These are phyloP conservation scores for Populus hybrid DNA, from an alignment of 441 rosid species.

Conservation along the genomic window DNA sequence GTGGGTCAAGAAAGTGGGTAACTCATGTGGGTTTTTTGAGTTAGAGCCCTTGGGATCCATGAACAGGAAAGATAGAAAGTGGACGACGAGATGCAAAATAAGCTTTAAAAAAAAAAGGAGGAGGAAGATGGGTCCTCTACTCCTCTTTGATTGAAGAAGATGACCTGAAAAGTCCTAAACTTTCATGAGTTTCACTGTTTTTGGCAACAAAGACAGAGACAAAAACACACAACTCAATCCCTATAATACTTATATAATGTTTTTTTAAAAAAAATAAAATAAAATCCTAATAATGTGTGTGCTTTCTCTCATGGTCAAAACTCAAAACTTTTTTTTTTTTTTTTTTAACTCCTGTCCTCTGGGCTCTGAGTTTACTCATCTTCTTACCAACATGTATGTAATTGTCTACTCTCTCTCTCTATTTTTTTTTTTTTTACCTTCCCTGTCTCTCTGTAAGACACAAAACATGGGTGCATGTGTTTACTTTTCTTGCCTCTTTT, in stretches of 20 bases:
- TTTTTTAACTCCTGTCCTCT: too few relatives aligned
- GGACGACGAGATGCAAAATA: constrained; percentile 23
- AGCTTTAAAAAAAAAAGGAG: background rate
- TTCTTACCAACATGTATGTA: background rate
- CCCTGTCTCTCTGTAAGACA: background rate
- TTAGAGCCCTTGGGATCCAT: constrained; percentile 90
- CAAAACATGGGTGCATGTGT: background rate
- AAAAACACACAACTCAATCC: constrained; percentile 8
- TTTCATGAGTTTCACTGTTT: constrained; percentile 62
- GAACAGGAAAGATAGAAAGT: constrained; percentile 21
- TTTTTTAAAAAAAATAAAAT: constrained; percentile 6
- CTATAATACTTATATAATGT: background rate
- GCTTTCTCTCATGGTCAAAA: background rate
- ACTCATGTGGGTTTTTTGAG: constrained; percentile 30
- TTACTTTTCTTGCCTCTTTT: background rate
- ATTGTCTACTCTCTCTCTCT: background rate
- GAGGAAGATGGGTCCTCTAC: constrained; percentile 12
- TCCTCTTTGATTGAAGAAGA: constrained; percentile 38
- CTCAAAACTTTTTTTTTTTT: too few relatives aligned
- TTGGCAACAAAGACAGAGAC: constrained; percentile 37
- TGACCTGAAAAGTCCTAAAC: constrained; percentile 54
- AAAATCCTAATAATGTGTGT: constrained; percentile 23
- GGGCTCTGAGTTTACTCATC: background rate
- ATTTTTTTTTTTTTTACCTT: background rate
- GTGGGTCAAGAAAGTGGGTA: constrained; percentile 61